These are phyloP conservation scores for Draba incana DNA, from an alignment of 345 rosid species.

Conservation along the genomic window DNA sequence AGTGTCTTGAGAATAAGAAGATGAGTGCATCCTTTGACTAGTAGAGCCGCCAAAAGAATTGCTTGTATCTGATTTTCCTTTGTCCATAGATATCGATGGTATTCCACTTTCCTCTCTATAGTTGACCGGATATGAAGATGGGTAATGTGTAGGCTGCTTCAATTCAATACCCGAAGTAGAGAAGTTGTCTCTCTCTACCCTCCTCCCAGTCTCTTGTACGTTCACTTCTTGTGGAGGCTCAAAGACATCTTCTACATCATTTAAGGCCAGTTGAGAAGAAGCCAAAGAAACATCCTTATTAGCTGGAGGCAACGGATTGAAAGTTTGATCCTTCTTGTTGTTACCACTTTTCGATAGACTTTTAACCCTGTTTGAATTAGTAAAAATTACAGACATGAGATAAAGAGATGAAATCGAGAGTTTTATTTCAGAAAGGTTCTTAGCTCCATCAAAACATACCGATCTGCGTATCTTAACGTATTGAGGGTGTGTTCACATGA, in stretches of 20 bases:
- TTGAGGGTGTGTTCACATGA: slow-evolving; percentile 95
- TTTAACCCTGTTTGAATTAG: slow-evolving; percentile 71
- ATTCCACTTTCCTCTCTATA: slow-evolving; percentile 61
- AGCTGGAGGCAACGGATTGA: slow-evolving; percentile 48
- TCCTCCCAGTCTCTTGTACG: slow-evolving; percentile 48
- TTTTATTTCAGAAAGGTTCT: neutral
- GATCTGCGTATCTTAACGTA: slow-evolving; percentile 94
- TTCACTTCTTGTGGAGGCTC: slow-evolving; percentile 63
- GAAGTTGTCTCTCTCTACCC: slow-evolving; percentile 63
- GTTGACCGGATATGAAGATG: slow-evolving; percentile 50
- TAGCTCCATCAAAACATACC: slow-evolving; percentile 49
- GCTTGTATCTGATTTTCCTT: slow-evolving; percentile 57
- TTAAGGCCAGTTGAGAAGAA: slow-evolving; percentile 50
- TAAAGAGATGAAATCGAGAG: neutral
- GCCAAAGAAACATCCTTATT: slow-evolving; percentile 60
- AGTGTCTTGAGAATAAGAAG: slow-evolving; percentile 54
- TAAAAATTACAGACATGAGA: slow-evolving; percentile 17
- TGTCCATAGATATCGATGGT: slow-evolving; percentile 56
- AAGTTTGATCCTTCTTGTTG: slow-evolving; percentile 70
- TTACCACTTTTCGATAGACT: slow-evolving; percentile 94
- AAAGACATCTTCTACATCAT: slow-evolving; percentile 54
- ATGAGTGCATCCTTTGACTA: slow-evolving; percentile 52
- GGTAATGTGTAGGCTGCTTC: slow-evolving; percentile 52
- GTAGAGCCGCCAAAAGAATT: slow-evolving; percentile 54
- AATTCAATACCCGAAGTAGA: slow-evolving; percentile 50